Percentiles rank a stretch among this genome's conserved stretches.
Conservation (phyloP, 805 yeast genomes). For the Zygosaccharomyces gambellarensis region DNA sequence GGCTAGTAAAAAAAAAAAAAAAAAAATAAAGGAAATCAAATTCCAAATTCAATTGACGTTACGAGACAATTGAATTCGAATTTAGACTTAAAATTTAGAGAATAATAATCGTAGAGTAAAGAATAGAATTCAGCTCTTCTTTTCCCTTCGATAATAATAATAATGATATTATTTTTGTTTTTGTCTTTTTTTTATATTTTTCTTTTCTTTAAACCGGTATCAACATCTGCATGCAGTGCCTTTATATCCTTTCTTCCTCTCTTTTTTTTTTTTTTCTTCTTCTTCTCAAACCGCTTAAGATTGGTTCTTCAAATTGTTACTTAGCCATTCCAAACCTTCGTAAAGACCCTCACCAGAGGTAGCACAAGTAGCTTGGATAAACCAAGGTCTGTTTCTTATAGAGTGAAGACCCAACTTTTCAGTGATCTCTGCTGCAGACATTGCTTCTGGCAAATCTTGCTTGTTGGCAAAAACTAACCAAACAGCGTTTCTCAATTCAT, state of each 20-base stretch:
- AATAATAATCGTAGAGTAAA: not conserved
- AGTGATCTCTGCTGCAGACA: constrained; percentile 98
- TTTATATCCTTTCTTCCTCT: not conserved
- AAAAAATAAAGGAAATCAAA: not conserved
- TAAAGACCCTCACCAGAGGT: constrained; percentile 98
- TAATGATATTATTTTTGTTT: too few species aligned
- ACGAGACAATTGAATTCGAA: not conserved
- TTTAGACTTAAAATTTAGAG: not conserved
- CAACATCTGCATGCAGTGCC: not conserved
- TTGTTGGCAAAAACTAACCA: constrained; percentile 95
- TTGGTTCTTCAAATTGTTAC: constrained; percentile 79
- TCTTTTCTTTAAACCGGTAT: not conserved
- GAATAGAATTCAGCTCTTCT: not conserved
- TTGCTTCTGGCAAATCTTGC: constrained; percentile 98
- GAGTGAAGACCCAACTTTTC: constrained; percentile 96
- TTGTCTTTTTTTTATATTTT: too few species aligned
- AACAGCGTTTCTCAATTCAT: constrained; percentile 94
- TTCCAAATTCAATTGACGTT: not conserved
- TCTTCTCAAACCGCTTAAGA: constrained; percentile 26
- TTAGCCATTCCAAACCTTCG: constrained; percentile 97
- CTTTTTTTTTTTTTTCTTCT: not conserved
- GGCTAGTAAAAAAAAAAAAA: constrained; percentile 5
- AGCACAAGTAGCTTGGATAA: constrained; percentile 98
- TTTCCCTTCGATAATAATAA: not conserved
- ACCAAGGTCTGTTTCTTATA: constrained; percentile 98